Base-by-base conservation (phyloP, 257 asterid species). In the Knoxia roxburghii region DNA sequence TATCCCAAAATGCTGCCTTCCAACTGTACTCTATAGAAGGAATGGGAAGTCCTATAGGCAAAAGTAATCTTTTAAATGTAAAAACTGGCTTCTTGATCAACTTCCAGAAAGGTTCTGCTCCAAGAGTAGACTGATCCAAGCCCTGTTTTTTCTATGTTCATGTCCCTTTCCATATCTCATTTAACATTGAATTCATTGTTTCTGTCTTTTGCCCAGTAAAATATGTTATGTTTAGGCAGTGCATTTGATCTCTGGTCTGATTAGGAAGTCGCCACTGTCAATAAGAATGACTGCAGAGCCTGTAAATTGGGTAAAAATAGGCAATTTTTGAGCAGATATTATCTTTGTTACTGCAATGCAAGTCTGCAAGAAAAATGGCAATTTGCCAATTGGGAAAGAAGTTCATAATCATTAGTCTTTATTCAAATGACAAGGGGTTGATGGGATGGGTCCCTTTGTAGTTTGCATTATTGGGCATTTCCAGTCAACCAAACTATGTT, bases 1-100 rank as follows among this genome's bases (percentile, higher is more conserved):
- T 12, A 48, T 50, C 49, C 49, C 53, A 21, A 50, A 68, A 53
- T 68, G 70, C 55, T 58, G 61, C 65, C 49, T 29, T 65, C 40
- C 23, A 50, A 65, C 24, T 6, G 66, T 55, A 23, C 15, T 11
- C n/a, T 40, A n/a, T 15, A 2, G 9, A 2, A 10, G 58, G 29
- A 65, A 37, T 39, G 8, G 57, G 43, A 72, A 45, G 30, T 73
- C 18, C 37, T 30, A 12, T 13, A 39, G 27, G 56, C 37, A 27
- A 37, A 37, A 9, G 4, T 40, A 33, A 40, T 35, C n/a, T 60
- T n/a, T 26, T 21, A 23, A 26, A 40, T 52, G 49, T 70, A 27
- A 20, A 62, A 56, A 17, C 49, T 23, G 15, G 41, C 35, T 17
- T 32, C 53, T 33, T 2, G 29, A 65, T 50, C 56, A 21, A 40